Percentiles rank a stretch among this genome's conserved stretches.
Evolutionary conservation across 2,329 filamentous ascomycete species (phyloP).

Genomic region (Ophiostoma perfectum): DNA sequence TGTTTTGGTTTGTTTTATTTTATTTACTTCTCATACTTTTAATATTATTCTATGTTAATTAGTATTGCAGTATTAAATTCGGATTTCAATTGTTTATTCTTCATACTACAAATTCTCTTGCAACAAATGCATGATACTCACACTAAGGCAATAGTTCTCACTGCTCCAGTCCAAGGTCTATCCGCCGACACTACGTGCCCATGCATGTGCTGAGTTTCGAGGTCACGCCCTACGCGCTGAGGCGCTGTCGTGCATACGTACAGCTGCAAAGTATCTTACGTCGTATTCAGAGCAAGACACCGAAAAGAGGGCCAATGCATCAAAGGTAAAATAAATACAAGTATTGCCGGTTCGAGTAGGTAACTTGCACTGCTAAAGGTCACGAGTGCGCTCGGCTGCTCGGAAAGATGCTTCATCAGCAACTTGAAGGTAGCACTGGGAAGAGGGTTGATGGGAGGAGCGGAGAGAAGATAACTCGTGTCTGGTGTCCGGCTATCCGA

Average conservation of each 20-base stretch:
- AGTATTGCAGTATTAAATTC: not conserved
- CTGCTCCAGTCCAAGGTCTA: constrained; percentile 6
- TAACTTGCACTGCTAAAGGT: not conserved
- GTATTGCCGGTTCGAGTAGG: not conserved
- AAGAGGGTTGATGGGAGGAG: no score
- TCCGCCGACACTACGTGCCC: constrained; percentile 22
- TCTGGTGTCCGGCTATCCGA: no score
- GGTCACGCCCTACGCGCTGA: constrained; percentile 2
- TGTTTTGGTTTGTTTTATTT: not conserved
- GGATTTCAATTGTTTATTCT: not conserved
- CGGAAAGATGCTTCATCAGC: no score
- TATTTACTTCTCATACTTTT: not conserved
- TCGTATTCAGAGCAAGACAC: not conserved
- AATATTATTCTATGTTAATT: not conserved
- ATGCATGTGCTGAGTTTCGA: not conserved
- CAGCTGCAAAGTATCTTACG: not conserved
- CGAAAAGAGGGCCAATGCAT: not conserved
- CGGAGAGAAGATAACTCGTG: no score
- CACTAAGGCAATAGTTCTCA: no score
- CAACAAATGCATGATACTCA: not conserved
- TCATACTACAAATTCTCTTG: no score
- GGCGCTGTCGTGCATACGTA: constrained; percentile 5
- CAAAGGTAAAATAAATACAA: not conserved
- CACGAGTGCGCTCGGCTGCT: no score
- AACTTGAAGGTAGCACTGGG: no score